Evolutionary conservation across 2,329 filamentous ascomycete genomes (phyloP).

Genomic region (Stemphylium lycopersici): DNA sequence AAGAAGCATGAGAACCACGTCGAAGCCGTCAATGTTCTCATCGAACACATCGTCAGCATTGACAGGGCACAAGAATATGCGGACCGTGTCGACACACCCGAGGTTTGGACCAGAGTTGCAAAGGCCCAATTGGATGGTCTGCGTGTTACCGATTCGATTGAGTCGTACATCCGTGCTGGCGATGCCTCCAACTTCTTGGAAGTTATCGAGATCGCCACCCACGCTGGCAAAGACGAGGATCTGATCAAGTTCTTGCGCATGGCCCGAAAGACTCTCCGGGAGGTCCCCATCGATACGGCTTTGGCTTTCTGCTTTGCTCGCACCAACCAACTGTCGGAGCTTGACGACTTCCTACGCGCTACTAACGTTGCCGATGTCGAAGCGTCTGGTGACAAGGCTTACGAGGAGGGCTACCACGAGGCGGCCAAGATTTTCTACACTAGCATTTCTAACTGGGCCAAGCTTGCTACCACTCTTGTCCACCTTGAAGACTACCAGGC

Average conservation of each 20-base stretch:
- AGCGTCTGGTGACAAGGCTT: conserved; percentile 97
- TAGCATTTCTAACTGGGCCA: conserved; percentile 99
- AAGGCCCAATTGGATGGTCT: conserved; percentile 98
- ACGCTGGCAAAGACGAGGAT: conserved; percentile 96
- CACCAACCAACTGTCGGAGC: conserved; percentile 86
- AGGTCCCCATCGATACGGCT: conserved; percentile 90
- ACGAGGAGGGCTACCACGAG: conserved; percentile 90
- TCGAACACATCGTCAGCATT: conserved; percentile 97
- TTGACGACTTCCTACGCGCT: conserved; percentile 92
- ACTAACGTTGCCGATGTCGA: conserved; percentile 97
- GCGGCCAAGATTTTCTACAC: conserved; percentile 98
- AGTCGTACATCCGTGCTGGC: conserved; percentile 94
- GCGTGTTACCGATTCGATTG: conserved; percentile 88
- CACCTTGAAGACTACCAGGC: conserved; percentile 96
- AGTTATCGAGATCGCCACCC: conserved; percentile 93
- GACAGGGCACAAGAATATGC: conserved; percentile 96
- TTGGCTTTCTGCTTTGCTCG: conserved; percentile 93
- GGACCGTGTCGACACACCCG: conserved; percentile 88
- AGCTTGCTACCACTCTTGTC: conserved; percentile 96
- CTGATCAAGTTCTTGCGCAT: conserved; percentile 96
- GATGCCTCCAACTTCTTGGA: conserved; percentile 93
- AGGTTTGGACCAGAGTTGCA: conserved; percentile 98
- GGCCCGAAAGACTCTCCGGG: conserved; percentile 95
- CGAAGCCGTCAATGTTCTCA: conserved; percentile 86
- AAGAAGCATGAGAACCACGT: conserved; percentile 94